A percentile compares a stretch with the other conserved stretches of the same genome.
These are phyloP conservation scores for Thielaviopsis ethacetica DNA, from an alignment of 2,329 filamentous ascomycete genomes.

Conservation along the genomic window DNA sequence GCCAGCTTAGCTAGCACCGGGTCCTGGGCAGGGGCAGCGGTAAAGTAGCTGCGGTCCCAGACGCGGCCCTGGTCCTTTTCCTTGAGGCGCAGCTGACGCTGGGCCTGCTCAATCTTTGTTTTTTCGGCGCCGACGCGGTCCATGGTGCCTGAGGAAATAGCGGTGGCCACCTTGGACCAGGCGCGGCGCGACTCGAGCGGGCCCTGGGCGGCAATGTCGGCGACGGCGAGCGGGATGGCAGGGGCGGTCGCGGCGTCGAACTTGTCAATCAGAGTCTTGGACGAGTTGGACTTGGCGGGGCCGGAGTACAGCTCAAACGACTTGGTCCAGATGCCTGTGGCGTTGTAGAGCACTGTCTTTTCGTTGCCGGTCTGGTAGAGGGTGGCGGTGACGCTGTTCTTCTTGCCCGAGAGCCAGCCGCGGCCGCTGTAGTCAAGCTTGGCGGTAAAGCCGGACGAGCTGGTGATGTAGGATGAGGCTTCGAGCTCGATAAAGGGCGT, in stretches of 20 bases:
- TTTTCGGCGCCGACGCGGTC: conserved; percentile 66
- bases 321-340: conserved; percentile 82
- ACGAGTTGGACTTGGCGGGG: conserved; percentile 31
- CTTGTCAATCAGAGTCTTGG: conserved; percentile 33
- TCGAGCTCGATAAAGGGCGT: conserved; percentile 86
- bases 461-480: conserved; percentile 67
- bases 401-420: conserved; percentile 90
- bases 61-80: conserved; percentile 58
- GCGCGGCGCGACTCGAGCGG: conserved; percentile 75
- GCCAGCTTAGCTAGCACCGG: conserved; percentile 29
- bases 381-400: conserved; percentile 70
- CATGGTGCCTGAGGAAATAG: conserved; percentile 64
- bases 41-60: conserved; percentile 82
- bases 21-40: conserved; percentile 29
- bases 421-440: conserved; percentile 89
- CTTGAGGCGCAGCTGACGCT: conserved; percentile 55
- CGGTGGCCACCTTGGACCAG: conserved; percentile 72
- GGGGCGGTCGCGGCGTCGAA: conserved; percentile 42
- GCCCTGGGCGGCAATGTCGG: conserved; percentile 63
- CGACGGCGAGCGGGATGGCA: conserved; percentile 53
- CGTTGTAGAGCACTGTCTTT: conserved; percentile 62
- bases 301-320: conserved; percentile 62
- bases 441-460: conserved; percentile 70
- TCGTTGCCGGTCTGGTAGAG: conserved; percentile 56
- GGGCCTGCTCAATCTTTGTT: conserved; percentile 74